A percentile compares a stretch with the other conserved stretches of the same genome.
Evolutionary conservation across 805 yeast genomes (phyloP).

Genomic region (Candida hungchunana): DNA sequence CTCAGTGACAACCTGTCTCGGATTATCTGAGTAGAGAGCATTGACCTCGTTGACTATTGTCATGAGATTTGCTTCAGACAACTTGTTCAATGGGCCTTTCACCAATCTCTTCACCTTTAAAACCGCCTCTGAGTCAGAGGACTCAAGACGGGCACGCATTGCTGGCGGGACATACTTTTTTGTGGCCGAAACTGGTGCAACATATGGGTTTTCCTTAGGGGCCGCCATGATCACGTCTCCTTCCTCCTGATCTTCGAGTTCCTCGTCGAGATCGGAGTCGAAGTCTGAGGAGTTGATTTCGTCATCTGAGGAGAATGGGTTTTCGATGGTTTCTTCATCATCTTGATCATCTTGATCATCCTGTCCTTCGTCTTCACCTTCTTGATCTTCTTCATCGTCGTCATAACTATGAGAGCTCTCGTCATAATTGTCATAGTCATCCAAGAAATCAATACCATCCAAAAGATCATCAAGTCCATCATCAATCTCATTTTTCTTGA

Average conservation of each 20-base stretch:
- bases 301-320: conserved; percentile 37
- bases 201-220: conserved; percentile 68
- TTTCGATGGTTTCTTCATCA: conserved; percentile 26
- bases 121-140: conserved; percentile 42
- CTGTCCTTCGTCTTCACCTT: conserved; percentile 26
- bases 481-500: conserved; percentile 50
- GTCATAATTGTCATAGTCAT: conserved; percentile 29
- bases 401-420: conserved; percentile 27
- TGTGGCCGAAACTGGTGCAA: conserved; percentile 51
- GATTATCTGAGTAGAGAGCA: conserved; percentile 54
- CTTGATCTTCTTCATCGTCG: conserved; percentile 24
- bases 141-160: conserved; percentile 46
- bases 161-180: conserved; percentile 83
- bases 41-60: conserved; percentile 68
- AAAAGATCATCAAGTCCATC: conserved; percentile 80
- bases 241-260: conserved; percentile 30
- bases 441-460: conserved; percentile 55
- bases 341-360: conserved; percentile 23
- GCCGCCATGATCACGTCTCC: conserved; percentile 29
- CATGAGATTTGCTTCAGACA: conserved; percentile 82
- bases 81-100: conserved; percentile 80
- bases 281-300: conserved; percentile 40
- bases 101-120: conserved; percentile 53
- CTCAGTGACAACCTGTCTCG: conserved; percentile 79
- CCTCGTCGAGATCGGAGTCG: conserved; percentile 37